These are phyloP conservation scores for Stemphylium beticola DNA, from an alignment of 2,329 filamentous ascomycete species.

Conservation along the genomic window DNA sequence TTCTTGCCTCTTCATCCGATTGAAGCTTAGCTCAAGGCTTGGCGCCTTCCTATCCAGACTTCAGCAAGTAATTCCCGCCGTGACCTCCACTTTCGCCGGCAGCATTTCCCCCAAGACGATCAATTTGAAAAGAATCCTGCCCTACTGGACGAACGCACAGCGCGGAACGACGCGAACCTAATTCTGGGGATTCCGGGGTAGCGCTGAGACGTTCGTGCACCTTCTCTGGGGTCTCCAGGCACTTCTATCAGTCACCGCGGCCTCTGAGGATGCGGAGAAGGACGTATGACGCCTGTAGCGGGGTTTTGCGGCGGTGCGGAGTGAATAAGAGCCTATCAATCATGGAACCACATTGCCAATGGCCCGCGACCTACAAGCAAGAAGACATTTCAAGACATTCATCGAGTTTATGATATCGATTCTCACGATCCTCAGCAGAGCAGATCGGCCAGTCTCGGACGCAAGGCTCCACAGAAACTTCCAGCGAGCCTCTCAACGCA, in stretches of 20 bases:
- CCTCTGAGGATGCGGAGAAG: slow-evolving; percentile 6
- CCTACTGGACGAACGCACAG: slow-evolving; percentile 15
- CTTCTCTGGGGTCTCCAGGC: slow-evolving; percentile 18
- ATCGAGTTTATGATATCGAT: slow-evolving; percentile 6
- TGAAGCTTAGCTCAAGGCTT: not conserved
- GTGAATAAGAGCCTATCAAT: not conserved
- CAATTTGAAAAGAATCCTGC: slow-evolving; percentile 11
- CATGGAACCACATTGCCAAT: slow-evolving; percentile 4
- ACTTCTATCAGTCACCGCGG: slow-evolving; percentile 15
- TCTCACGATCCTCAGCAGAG: slow-evolving; percentile 8
- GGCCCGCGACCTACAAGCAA: not conserved
- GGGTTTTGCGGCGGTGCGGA: not conserved
- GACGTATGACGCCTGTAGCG: not conserved
- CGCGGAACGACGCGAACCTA: slow-evolving; percentile 29
- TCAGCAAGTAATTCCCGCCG: slow-evolving; percentile 18
- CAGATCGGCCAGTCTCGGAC: slow-evolving; percentile 21
- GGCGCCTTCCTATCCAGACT: not conserved
- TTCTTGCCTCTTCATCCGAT: slow-evolving; percentile 2
- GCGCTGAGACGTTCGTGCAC: slow-evolving; percentile 2
- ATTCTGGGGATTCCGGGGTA: slow-evolving; percentile 31
- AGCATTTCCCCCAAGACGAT: slow-evolving; percentile 8
- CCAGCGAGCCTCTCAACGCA: slow-evolving; percentile 16
- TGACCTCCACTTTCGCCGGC: slow-evolving; percentile 4
- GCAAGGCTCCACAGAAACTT: slow-evolving; percentile 23
- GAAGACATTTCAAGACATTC: not conserved